Percentiles rank a stretch among this genome's conserved stretches.
These are phyloP conservation scores for Solanum megistacrolobum DNA, from an alignment of 257 asterid genomes.

Conservation along the genomic window DNA sequence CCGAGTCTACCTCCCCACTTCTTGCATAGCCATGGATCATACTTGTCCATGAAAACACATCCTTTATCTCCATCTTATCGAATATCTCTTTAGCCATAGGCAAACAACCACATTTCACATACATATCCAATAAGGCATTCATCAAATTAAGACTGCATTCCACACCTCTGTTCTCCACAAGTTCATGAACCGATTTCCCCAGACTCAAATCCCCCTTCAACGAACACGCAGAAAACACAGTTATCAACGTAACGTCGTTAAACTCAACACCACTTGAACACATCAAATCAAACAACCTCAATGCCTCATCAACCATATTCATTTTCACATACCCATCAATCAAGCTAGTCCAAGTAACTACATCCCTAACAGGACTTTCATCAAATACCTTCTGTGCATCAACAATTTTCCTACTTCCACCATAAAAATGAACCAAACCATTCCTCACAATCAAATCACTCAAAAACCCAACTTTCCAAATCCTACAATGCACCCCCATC, in stretches of 20 bases:
- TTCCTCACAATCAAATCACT: conserved; percentile 54
- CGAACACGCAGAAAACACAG: conserved; percentile 58
- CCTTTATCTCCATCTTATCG: conserved; percentile 43
- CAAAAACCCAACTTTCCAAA: conserved; percentile 54
- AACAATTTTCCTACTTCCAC: conserved; percentile 28
- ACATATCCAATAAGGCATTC: conserved; percentile 74
- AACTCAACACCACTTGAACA: conserved; percentile 40
- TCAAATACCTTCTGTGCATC: conserved; percentile 36
- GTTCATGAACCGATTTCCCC: conserved; percentile 35
- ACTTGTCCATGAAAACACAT: conserved; percentile 73
- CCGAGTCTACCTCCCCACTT: conserved; percentile 54
- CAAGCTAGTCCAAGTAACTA: conserved; percentile 76
- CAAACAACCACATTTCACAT: conserved; percentile 57
- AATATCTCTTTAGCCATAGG: conserved; percentile 45
- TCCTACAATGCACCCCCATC: conserved; percentile 51
- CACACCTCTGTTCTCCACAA: conserved; percentile 26
- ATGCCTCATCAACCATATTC: conserved; percentile 49
- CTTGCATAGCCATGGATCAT: conserved; percentile 61
- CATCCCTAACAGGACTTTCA: conserved; percentile 52
- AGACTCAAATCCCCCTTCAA: conserved; percentile 48
- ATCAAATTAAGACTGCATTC: conserved; percentile 37
- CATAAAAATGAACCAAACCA: conserved; percentile 56
- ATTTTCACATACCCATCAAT: conserved; percentile 54
- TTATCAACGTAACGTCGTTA: conserved; percentile 64
- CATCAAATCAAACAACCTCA: conserved; percentile 59